These are phyloP conservation scores for Yarrowia deformans DNA, from an alignment of 805 yeast species.

Conservation along the genomic window DNA sequence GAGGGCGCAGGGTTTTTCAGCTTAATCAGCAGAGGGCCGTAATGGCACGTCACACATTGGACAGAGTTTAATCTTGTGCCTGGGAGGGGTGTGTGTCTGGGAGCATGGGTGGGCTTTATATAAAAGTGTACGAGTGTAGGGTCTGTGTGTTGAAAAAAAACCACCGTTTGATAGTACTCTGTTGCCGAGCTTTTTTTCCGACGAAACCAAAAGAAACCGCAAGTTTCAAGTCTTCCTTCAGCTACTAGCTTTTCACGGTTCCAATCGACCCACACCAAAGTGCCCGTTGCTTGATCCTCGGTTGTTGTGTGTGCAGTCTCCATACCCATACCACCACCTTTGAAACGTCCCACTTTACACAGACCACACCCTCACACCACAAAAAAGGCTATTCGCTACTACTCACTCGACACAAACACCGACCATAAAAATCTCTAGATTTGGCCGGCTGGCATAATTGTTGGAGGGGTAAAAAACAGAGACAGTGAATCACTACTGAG, in stretches of 20 bases:
- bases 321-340: neutral
- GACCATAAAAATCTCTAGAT: slow-evolving; percentile 31
- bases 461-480: slow-evolving; percentile 36
- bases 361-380: slow-evolving; percentile 34
- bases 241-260: neutral
- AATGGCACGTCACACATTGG: slow-evolving; percentile 36
- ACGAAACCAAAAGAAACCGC: neutral
- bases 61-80: slow-evolving; percentile 38
- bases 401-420: slow-evolving; percentile 31
- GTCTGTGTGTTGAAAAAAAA: neutral
- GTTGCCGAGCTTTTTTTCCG: neutral
- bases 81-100: slow-evolving; percentile 25
- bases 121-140: slow-evolving; percentile 2
- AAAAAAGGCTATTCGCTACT: slow-evolving; percentile 33
- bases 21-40: slow-evolving; percentile 16
- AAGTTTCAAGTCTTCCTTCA: neutral
- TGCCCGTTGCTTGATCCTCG: neutral
- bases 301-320: neutral
- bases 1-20: slow-evolving; percentile 25
- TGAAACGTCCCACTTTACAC: slow-evolving; percentile 1
- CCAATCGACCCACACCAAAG: neutral
- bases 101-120: slow-evolving; percentile 13
- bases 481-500: slow-evolving; percentile 13
- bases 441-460: slow-evolving; percentile 38
- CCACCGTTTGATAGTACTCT: neutral